Base-by-base conservation (phyloP, 345 rosid genomes). In the Pistacia integerrima region DNA sequence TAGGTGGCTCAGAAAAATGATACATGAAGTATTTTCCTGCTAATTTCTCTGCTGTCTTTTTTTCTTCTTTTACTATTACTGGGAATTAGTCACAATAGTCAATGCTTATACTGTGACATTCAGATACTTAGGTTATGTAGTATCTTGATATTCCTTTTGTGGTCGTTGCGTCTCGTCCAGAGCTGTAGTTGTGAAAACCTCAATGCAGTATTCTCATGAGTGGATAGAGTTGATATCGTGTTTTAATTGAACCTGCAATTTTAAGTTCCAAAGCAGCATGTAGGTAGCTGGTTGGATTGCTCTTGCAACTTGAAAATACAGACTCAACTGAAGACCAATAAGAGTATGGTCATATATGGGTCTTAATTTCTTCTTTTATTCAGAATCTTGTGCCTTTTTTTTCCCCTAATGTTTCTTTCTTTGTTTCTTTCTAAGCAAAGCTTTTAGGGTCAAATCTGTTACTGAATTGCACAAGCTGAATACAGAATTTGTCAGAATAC, bases 361-460 rank as follows among this genome's bases (percentile, higher is more conserved):
- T 18, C 76, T 33, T 25, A 20, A 51, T 41, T 30, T 36, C 58
- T 20, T 65, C 46, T 54, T 63, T 3, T 4, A 20, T 30, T 49
- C 38, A 12, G 64, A 78, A 48, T 20, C 11, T 20, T 67, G 30
- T 48, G 36, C 49, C 17, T 57, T 35, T 48, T 68, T 3, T 36
- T 44, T 55, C 59, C 13, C 48, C 70, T 51, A 38, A 71, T 75
- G 49, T 67, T 51, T 25, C 67, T 54, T 48, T 79, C 67, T 78
- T 80, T 44, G 68, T 77, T 71, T 59, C 62, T 58, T 64, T 64
- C 62, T 58, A 63, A 66, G 59, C 55, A 49, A 64, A 66, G 72
- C 70, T 77, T 77, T 48, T 77, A 76, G 85, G 85, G 83, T 61
- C 78, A 75, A 46, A 65, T 73, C 63, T 73, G 74, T 80, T 74